Base-by-base conservation (phyloP, 257 asterid species). In the Solanum lignicaule region DNA sequence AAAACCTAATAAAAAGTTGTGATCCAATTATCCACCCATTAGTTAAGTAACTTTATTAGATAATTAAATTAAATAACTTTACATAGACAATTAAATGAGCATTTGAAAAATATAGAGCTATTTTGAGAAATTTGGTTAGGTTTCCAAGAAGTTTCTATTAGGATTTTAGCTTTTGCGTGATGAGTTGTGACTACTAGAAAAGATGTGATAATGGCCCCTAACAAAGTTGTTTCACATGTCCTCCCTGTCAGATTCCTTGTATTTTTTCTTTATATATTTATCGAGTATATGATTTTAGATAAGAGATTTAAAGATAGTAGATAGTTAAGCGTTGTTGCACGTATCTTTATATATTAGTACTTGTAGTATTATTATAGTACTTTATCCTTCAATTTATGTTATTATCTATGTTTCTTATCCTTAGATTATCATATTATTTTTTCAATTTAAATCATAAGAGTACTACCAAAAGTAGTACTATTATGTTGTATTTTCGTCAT, bases 201-300 rank as follows among this genome's bases (percentile, higher is more conserved):
- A 79, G 89, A 48, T 83, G 88, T 32, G 87, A 84, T 87, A 89
- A 39, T 43, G 32, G 18, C 36, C 87, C 41, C 29, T 75, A 75
- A 76, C 60, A 7, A 76, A 75, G 83, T 62, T 85, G 74, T 35
- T 88, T 90, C 92, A 91, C 92, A 89, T 89, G 89, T 75, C 74
- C 29, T 65, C 65, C 66, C 89, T 79, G 31, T 86, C 39, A 62
- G 3, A 39, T 58, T 7, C 23, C 60, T 88, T 68, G 43, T 35
- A 48, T n/a, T 86, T 81, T 79, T 76, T 27, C 7, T n/a, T 6
- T 7, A 58, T 58, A 55, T 55, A 18, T 62, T 23, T 62, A 62
- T 62, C 16, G 32, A 23, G 71, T 62, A 62, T 5, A n/a, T 62
- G 7, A 62, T 62, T 12, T 62, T n/a, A 62, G 7, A 62, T 62